Base-by-base conservation (phyloP, 2,329 filamentous ascomycete genomes). In the Stagonosporopsis vannaccii region DNA sequence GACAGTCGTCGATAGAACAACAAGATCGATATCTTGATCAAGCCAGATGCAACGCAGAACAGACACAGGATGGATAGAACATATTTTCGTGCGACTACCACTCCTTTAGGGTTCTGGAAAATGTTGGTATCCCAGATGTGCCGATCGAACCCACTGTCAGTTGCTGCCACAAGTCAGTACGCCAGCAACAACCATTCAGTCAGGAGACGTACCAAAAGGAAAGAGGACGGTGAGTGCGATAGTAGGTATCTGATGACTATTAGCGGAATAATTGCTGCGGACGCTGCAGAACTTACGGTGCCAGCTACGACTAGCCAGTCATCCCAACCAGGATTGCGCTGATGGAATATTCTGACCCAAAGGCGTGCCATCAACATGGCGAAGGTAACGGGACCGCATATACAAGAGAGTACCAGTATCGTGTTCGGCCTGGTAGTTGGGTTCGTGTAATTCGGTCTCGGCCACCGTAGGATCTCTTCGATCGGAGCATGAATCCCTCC, bases 11-110 rank as follows among this genome's bases (percentile, higher is more conserved):
- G 66, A 32, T 71, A 74, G 51, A 73, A 74, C 2, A 71, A 59
- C 3, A 75, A 62, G 15, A 75, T 73, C 8, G 71, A 74, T 12
- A 75, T 63, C 39, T 75, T 75, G 45, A 73, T 65, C 1, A 74
- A 46, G 0, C 72, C 71, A 2, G 69, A 63, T 4, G 61, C 62
- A 4, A 59, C n/a, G 41, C 69, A 69, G 46, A 74, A 75, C 12
- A 65, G 46, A 25, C 59, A 58, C 37, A 73, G 61, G 6, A 69
- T 62, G 5, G 62, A 60, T n/a, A 75, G 43, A 3, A 72, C 51
- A n/a, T 64, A 66, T 57, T 73, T 70, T 8, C 69, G 68, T 13
- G 69, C 51, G 3, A 19, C 48, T 5, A 70, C 58, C 8, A 60
- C 54, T 3, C 42, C 51, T 1, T 60, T 40, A 3, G 65, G 55